Percentiles rank a stretch among this genome's conserved stretches.
These are phyloP conservation scores for Albizia julibrissin DNA, from an alignment of 306 rosid species.

Conservation along the genomic window DNA sequence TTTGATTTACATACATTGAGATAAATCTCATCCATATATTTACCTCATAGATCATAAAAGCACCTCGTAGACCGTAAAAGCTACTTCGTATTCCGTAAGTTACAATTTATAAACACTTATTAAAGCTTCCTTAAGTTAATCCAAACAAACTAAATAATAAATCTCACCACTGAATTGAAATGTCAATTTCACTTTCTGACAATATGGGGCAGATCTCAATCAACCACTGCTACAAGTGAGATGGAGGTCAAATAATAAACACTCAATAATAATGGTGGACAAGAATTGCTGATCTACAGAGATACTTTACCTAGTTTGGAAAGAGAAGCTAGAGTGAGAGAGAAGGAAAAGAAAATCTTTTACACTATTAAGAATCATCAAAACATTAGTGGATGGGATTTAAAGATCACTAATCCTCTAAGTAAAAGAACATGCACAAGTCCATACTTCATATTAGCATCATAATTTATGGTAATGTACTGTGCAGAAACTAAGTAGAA, in stretches of 20 bases:
- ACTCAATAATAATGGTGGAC: conserved; percentile 5
- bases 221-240: background rate
- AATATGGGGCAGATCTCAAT: conserved; percentile 11
- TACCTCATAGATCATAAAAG: too few relatives aligned
- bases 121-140: too few relatives aligned
- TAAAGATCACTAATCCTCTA: background rate
- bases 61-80: too few relatives aligned
- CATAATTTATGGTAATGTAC: background rate
- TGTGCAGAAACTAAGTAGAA: background rate
- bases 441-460: background rate
- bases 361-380: background rate
- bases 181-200: background rate
- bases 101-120: too few relatives aligned
- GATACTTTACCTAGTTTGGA: background rate
- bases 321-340: background rate
- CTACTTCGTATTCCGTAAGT: too few relatives aligned
- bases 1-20: too few relatives aligned
- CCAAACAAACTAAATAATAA: too few relatives aligned
- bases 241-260: background rate
- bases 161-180: conserved; percentile 17
- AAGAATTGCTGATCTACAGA: background rate
- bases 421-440: background rate
- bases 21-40: too few relatives aligned
- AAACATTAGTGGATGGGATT: background rate
- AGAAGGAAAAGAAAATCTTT: background rate